phyloP scores from a whole-genome alignment of 495 filamentous ascomycete species.

The Lasiosphaeris hirsuta region DNA sequence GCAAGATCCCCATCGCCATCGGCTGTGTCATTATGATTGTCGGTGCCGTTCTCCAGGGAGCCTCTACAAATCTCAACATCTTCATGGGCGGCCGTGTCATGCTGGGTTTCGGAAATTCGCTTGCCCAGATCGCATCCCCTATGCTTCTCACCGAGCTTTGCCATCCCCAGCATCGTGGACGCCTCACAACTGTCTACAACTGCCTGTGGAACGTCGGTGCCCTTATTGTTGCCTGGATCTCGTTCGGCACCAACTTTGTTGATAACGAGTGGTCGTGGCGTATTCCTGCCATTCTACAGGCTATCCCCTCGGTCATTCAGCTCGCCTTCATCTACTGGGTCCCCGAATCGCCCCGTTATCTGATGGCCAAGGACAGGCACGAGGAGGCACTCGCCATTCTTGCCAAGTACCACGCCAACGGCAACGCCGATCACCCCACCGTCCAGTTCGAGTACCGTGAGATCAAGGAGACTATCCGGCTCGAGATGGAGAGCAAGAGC shows the following conservation, averaged over 20 bases:
- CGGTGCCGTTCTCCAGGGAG: constrained; percentile 56
- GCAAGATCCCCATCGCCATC: constrained; percentile 57
- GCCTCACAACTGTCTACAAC: constrained; percentile 66
- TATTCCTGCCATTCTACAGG: constrained; percentile 53
- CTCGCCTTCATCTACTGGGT: constrained; percentile 52
- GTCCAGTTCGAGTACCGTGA: constrained; percentile 59
- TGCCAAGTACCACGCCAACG: constrained; percentile 56
- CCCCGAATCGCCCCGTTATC: constrained; percentile 59
- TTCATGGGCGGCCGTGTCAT: constrained; percentile 46
- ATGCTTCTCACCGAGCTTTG: constrained; percentile 63
- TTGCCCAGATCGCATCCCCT: constrained; percentile 60
- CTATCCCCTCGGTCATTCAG: constrained; percentile 50
- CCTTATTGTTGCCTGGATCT: constrained; percentile 51
- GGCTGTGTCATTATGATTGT: constrained; percentile 63
- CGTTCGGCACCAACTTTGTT: constrained; percentile 49
- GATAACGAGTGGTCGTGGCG: constrained; percentile 53
- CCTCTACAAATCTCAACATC: constrained; percentile 43
- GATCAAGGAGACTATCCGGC: constrained; percentile 55
- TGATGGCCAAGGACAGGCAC: constrained; percentile 62
- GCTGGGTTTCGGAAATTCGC: constrained; percentile 57
- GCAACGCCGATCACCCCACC: constrained; percentile 51
- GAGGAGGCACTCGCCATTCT: constrained; percentile 60
- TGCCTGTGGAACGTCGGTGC: constrained; percentile 60
- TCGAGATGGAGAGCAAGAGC: constrained; percentile 46
- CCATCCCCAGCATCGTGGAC: constrained; percentile 64